Evolutionary conservation across 352 stramenopile genomes (phyloP).

Genomic region (Pythium folliculosum): DNA sequence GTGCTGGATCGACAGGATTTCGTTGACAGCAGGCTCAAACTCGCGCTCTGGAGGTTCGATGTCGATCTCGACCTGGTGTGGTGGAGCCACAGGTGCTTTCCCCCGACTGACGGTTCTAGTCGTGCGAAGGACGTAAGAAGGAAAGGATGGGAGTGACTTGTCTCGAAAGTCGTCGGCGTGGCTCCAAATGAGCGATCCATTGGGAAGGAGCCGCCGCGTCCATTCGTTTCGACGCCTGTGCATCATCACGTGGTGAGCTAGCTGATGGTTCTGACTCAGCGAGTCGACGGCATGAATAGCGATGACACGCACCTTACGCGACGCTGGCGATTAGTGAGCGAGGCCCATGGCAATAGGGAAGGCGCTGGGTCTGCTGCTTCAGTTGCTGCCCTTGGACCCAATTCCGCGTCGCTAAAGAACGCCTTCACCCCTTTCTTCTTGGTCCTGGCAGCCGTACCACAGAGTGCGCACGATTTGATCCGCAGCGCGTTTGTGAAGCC

Average conservation of each 20-base stretch:
- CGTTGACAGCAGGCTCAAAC: not conserved
- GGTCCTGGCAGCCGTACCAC: not conserved
- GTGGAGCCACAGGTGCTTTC: no score
- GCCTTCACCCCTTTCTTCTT: slow-evolving; percentile 9
- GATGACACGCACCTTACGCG: slow-evolving; percentile 1
- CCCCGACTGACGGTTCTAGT: not conserved
- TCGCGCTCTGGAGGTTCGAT: not conserved
- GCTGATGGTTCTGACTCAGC: no score
- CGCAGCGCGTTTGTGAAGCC: slow-evolving; percentile 10
- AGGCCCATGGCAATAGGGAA: not conserved
- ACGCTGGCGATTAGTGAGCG: slow-evolving; percentile 7
- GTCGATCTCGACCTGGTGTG: not conserved
- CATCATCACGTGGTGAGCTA: not conserved
- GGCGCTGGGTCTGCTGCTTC: not conserved
- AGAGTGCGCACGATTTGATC: slow-evolving; percentile 1
- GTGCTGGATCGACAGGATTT: slow-evolving; percentile 1
- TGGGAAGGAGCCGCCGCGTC: not conserved
- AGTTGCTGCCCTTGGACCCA: not conserved
- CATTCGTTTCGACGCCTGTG: slow-evolving; percentile 12
- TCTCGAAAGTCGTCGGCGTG: slow-evolving; percentile 1
- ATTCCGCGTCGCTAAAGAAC: not conserved
- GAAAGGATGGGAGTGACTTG: not conserved
- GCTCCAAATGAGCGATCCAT: not conserved
- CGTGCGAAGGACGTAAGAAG: slow-evolving; percentile 9
- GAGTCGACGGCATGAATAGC: no score